Evolutionary conservation across 768 basidiomycete genomes (phyloP).

Genomic region (Podaxis mareebaensis): DNA sequence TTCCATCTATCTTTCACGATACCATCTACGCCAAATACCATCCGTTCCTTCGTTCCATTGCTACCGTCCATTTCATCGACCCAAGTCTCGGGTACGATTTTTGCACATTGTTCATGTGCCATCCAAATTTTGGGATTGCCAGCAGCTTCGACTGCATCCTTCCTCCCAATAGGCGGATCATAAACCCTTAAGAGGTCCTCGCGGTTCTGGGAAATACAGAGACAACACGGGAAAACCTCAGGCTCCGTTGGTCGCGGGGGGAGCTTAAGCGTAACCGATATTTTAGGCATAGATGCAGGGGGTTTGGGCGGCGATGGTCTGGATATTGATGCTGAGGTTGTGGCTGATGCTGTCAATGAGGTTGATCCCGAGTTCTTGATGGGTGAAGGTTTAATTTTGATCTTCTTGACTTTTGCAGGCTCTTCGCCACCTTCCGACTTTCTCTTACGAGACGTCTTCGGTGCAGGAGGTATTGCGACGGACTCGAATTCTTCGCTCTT

Average conservation of each 20-base stretch:
- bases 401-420: constrained; percentile 48
- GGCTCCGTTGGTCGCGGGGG: constrained; percentile 59
- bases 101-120: constrained; percentile 82
- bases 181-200: constrained; percentile 66
- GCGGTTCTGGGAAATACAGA: constrained; percentile 56
- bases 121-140: constrained; percentile 56
- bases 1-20: constrained; percentile 94
- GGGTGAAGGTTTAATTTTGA: constrained; percentile 39
- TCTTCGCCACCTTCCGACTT: constrained; percentile 38
- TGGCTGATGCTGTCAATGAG: constrained; percentile 13
- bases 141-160: constrained; percentile 50
- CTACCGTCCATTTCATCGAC: constrained; percentile 64
- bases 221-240: constrained; percentile 64
- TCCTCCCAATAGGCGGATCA: constrained; percentile 61
- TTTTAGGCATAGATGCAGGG: constrained; percentile 31
- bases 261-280: constrained; percentile 66
- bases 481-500: constrained; percentile 24
- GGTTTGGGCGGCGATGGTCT: constrained; percentile 11
- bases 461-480: constrained; percentile 31
- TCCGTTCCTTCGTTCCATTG: constrained; percentile 44
- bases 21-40: constrained; percentile 82
- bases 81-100: constrained; percentile 89
- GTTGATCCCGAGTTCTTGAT: constrained; percentile 26
- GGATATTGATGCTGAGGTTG: not conserved
- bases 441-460: constrained; percentile 33